phyloP scores from a whole-genome alignment of 768 basidiomycete species.

The Gymnopilus junonius region DNA sequence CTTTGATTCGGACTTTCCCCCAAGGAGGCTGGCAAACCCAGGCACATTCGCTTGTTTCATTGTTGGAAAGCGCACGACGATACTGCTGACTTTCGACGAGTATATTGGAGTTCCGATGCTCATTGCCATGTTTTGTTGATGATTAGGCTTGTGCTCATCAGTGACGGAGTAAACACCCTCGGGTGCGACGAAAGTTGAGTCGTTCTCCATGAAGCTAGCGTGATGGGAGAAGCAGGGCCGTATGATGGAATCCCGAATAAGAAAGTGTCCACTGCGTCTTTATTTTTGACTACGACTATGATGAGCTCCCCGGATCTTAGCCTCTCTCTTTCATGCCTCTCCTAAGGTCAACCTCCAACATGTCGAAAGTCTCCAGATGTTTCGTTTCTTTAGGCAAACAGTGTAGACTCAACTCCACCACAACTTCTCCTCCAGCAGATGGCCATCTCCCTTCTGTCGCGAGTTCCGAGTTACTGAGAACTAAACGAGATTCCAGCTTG shows the following conservation, averaged over 20 bases:
- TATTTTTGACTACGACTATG: conserved; percentile 20
- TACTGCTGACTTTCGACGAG: conserved; percentile 66
- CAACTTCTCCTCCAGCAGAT: conserved; percentile 68
- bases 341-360: conserved; percentile 26
- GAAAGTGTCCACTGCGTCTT: conserved; percentile 14
- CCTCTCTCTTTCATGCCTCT: conserved; percentile 41
- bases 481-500: conserved; percentile 70
- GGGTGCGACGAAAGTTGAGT: conserved; percentile 84
- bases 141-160: conserved; percentile 79
- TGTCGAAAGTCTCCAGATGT: conserved; percentile 19
- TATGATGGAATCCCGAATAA: conserved; percentile 19
- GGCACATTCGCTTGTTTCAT: conserved; percentile 58
- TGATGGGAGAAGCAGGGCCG: conserved; percentile 6
- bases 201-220: conserved; percentile 67
- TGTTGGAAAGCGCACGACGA: conserved; percentile 65
- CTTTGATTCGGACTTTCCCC: conserved; percentile 68
- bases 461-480: conserved; percentile 64
- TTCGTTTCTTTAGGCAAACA: conserved; percentile 22
- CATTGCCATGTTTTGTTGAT: conserved; percentile 44
- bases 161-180: conserved; percentile 90
- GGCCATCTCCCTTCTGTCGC: conserved; percentile 79
- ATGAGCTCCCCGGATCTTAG: conserved; percentile 47
- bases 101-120: conserved; percentile 43
- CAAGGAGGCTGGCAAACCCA: conserved; percentile 69
- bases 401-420: conserved; percentile 58